Evolutionary conservation across 176 grass and related monocot genomes (phyloP).

Genomic region (Oryza punctata): DNA sequence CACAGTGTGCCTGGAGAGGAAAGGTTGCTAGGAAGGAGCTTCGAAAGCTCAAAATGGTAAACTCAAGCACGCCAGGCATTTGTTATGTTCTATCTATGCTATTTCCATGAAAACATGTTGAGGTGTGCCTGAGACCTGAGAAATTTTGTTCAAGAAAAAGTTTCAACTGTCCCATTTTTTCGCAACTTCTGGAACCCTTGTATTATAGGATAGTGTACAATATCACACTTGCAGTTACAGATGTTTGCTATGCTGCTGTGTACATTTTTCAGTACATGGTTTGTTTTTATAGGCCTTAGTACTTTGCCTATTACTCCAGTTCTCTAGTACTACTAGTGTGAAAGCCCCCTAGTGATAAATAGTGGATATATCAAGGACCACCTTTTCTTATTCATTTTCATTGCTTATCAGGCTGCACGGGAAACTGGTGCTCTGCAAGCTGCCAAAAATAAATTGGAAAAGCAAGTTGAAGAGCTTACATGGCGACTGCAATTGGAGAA

Average conservation of each 20-base stretch:
- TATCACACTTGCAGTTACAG: background rate
- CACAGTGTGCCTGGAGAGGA: constrained; percentile 97
- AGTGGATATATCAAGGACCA: constrained; percentile 1
- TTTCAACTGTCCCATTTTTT: background rate
- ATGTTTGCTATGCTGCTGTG: background rate
- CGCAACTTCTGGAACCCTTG: background rate
- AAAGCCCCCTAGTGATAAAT: background rate
- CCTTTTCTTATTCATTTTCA: constrained; percentile 27
- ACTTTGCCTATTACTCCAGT: background rate
- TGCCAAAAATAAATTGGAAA: constrained; percentile 97
- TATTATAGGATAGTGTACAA: background rate
- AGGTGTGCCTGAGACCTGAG: background rate
- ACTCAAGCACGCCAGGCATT: background rate
- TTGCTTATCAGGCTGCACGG: constrained; percentile 78
- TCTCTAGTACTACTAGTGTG: background rate
- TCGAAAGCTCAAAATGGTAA: constrained; percentile 91
- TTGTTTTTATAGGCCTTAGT: background rate
- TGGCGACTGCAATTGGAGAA: constrained; percentile 92
- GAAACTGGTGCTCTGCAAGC: constrained; percentile 98
- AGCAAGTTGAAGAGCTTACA: constrained; percentile 95
- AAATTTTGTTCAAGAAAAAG: constrained; percentile 3
- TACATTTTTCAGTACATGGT: background rate
- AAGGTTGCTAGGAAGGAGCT: constrained; percentile 91
- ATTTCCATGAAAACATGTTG: constrained; percentile 18
- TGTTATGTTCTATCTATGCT: constrained; percentile 27